Conservation (phyloP, 352 stramenopile species). For the Phytopythium ostracodes region DNA sequence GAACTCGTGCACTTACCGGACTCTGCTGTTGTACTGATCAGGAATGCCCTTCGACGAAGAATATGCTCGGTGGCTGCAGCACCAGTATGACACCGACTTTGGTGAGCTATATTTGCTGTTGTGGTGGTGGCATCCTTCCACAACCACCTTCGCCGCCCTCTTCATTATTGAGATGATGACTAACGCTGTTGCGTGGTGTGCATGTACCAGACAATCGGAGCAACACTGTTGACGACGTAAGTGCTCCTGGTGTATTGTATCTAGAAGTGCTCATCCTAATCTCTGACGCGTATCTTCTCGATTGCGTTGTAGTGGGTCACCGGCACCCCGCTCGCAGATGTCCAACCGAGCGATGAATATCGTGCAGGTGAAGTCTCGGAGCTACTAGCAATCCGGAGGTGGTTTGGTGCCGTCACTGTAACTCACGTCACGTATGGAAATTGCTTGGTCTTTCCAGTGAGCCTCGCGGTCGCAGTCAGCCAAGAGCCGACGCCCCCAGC, state of each 20-base stretch:
- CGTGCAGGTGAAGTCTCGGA: conserved; percentile 19
- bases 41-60: conserved; percentile 83
- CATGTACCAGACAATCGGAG: conserved; percentile 30
- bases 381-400: background rate
- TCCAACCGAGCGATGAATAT: conserved; percentile 30
- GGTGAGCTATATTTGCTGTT: conserved; percentile 37
- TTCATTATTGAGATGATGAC: background rate
- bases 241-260: background rate
- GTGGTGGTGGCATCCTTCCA: no score
- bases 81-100: conserved; percentile 82
- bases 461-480: conserved; percentile 34
- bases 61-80: conserved; percentile 84
- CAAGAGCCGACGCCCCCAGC: conserved; percentile 22
- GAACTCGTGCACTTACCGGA: background rate
- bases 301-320: conserved; percentile 13
- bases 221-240: conserved; percentile 45
- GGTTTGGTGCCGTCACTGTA: background rate
- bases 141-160: background rate
- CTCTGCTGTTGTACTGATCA: conserved; percentile 7
- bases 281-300: background rate
- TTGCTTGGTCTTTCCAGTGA: conserved; percentile 35
- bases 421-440: background rate
- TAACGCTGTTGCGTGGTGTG: background rate
- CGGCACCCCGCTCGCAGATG: conserved; percentile 19
- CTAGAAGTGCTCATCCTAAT: background rate